Percentiles rank a stretch among this genome's conserved stretches.
Evolutionary conservation across 495 filamentous ascomycete genomes (phyloP).

Genomic region (Cercophora newfieldiana): DNA sequence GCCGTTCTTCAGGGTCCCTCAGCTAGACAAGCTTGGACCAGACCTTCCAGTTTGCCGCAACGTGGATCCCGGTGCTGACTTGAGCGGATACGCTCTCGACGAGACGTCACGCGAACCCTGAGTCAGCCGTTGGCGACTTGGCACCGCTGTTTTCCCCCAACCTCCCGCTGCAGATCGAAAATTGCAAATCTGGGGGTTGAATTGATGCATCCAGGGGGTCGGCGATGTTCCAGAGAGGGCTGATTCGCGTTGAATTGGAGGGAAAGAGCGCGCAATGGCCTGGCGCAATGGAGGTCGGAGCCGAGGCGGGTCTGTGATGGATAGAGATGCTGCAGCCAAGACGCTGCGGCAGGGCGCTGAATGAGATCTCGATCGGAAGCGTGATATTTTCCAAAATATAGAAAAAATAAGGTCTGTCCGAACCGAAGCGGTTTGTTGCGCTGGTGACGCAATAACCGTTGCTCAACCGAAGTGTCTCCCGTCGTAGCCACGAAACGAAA

Average conservation of each 20-base stretch:
- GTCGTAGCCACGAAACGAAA: not conserved
- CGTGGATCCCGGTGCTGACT: not conserved
- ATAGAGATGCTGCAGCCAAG: not conserved
- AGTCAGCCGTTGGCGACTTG: conserved; percentile 18
- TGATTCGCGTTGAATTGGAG: not conserved
- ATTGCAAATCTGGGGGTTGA: not conserved
- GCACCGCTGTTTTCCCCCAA: conserved; percentile 8
- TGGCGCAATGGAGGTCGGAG: not conserved
- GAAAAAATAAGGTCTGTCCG: not conserved
- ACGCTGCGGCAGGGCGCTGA: not conserved
- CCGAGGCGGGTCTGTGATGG: not conserved
- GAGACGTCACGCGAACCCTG: conserved; percentile 3
- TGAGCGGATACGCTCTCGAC: not conserved
- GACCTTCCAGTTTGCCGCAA: not conserved
- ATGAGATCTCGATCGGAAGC: not conserved
- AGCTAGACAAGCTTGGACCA: not conserved
- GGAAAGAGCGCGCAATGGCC: not conserved
- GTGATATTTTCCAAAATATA: not conserved
- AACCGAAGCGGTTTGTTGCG: not conserved
- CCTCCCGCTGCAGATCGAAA: conserved; percentile 11
- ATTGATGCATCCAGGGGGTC: conserved; percentile 26
- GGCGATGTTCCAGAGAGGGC: not conserved
- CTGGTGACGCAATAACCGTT: conserved; percentile 12
- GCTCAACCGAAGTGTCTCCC: not conserved
- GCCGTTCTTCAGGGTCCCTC: not conserved